Evolutionary conservation across 768 basidiomycete genomes (phyloP).

Genomic region (Lactarius evosmus): DNA sequence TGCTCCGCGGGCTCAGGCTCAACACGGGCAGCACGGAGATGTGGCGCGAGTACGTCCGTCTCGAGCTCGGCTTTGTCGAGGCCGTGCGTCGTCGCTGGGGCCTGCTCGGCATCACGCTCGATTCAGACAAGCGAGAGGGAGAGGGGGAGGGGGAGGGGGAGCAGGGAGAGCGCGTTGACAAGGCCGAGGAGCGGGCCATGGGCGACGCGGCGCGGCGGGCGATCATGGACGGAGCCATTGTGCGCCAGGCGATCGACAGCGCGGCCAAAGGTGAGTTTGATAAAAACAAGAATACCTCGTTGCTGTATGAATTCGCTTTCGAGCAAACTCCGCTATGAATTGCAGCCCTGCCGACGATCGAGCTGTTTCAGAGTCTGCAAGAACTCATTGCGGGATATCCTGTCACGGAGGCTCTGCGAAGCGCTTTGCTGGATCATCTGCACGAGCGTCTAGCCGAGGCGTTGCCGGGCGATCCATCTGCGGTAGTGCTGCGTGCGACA

Average conservation of each 20-base stretch:
- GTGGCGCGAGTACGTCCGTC: conserved; percentile 88
- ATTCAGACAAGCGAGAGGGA: conserved; percentile 36
- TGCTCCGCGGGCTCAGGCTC: conserved; percentile 83
- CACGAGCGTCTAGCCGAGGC: conserved; percentile 40
- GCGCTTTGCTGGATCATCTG: conserved; percentile 43
- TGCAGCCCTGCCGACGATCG: conserved; percentile 41
- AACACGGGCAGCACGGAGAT: conserved; percentile 68
- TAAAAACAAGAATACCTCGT: neutral
- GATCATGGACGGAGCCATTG: conserved; percentile 77
- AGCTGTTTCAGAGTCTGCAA: conserved; percentile 44
- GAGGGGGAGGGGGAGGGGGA: conserved; percentile 31
- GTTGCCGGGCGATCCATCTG: conserved; percentile 40
- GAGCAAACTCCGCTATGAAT: conserved; percentile 5
- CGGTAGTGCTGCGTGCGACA: conserved; percentile 42
- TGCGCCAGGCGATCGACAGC: conserved; percentile 68
- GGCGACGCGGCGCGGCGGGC: conserved; percentile 56
- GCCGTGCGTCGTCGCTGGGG: conserved; percentile 75
- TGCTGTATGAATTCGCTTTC: too few relatives aligned
- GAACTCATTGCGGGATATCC: conserved; percentile 44
- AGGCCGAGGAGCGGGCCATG: conserved; percentile 43
- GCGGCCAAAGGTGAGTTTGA: conserved; percentile 63
- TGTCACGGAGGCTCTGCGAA: conserved; percentile 39
- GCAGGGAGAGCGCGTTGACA: conserved; percentile 31
- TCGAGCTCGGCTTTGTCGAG: conserved; percentile 87
- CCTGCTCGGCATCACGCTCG: conserved; percentile 59